Evolutionary conservation across 306 rosid species (phyloP), one percentile per base, ranked within the genome.

Genomic region (Cucurbita maxima): DNA sequence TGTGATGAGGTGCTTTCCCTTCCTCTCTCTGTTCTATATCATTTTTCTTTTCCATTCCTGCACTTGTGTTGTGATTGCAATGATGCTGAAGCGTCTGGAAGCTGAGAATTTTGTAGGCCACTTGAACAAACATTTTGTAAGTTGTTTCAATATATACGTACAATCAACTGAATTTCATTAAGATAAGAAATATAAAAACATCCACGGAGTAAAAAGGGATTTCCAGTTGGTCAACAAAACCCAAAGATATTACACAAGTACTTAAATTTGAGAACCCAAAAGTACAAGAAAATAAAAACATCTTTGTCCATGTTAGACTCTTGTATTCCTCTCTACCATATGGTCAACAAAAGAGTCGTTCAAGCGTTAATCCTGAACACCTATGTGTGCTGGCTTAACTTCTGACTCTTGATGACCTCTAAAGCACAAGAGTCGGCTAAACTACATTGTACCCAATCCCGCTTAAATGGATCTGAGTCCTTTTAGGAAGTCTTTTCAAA

Each of bases 1-100:
- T 75, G 98, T 93, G 76, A 90, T 90, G 98, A 93, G 98, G 98
- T 93, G 81, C 19, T 61, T 25, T 53, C 62, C 36, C 57, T 73
- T 58, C 38, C 58, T 56, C 71, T 74, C 19, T 76, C 43, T 37
- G n/a, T 50, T n/a, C 54, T 5, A 3, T 14, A 8, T 16, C 18
- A 36, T 63, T 8, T 16, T n/a, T 9, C 6, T 14, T 15, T 62
- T 51, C 53, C 22, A 45, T 45, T 67, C 40, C 73, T 67, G 5
- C 10, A 2, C 53, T 12, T 37, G 56, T 11, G 55, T 12, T 67
- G 1, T 40, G 20, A 45, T 5, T 67, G 38, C 12, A 67, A 44
- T 67, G 73, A 10, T 43, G 15, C 14, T 18, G 72, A 10, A n/a
- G 16, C 22, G 8, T 18, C 7, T 43, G 10, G 36, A 66, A 43